A percentile compares a stretch with the other conserved stretches of the same genome.
Evolutionary conservation across 495 filamentous ascomycete genomes (phyloP).

Genomic region (Penicillium ochrochloron): DNA sequence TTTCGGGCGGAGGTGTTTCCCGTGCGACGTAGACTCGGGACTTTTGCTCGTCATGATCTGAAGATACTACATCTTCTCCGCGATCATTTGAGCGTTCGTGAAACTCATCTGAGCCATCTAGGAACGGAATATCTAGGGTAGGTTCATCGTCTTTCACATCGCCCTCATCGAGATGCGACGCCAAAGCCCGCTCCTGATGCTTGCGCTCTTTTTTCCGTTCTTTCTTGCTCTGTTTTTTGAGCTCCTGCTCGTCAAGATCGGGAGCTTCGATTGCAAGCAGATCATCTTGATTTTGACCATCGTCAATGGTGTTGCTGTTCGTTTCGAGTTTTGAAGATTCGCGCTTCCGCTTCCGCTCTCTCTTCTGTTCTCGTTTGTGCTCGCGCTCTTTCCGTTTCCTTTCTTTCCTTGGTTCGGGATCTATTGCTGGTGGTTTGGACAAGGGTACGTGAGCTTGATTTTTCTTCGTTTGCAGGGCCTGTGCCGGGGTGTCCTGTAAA

Average conservation of each 20-base stretch:
- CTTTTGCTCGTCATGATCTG: neutral
- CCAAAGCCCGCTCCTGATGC: neutral
- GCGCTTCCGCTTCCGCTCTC: neutral
- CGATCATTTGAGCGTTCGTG: neutral
- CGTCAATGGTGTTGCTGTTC: neutral
- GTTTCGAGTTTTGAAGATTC: neutral
- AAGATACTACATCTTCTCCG: neutral
- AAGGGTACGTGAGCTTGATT: too few species aligned
- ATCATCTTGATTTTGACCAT: neutral
- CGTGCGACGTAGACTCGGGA: neutral
- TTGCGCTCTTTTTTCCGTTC: neutral
- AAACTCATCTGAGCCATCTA: neutral
- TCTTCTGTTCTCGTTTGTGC: constrained; percentile 11
- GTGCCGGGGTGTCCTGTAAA: neutral
- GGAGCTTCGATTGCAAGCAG: neutral
- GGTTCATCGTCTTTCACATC: neutral
- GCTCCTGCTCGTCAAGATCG: neutral
- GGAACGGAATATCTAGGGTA: neutral
- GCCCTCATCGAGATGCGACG: neutral
- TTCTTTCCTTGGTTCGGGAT: constrained; percentile 10
- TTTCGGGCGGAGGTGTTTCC: neutral
- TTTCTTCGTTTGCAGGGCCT: neutral
- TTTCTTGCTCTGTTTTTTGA: neutral
- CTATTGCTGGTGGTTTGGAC: neutral
- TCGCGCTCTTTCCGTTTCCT: constrained; percentile 30